These are phyloP conservation scores for Lavandula angustifolia DNA, from an alignment of 257 asterid genomes.

Conservation along the genomic window DNA sequence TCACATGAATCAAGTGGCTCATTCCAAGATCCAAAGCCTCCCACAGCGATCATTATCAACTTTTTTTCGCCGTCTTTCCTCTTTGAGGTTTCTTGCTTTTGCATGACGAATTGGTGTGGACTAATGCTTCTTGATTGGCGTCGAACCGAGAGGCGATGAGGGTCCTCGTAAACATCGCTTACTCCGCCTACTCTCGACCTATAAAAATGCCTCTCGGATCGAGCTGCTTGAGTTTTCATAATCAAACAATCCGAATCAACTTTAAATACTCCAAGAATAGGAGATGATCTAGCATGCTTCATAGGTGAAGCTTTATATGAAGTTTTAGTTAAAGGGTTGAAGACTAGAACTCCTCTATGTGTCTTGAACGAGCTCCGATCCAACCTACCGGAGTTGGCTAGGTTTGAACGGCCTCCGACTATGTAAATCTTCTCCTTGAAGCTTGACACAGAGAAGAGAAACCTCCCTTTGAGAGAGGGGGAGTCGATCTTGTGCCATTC, in stretches of 20 bases:
- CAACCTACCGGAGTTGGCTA: slow-evolving; percentile 76
- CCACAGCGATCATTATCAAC: slow-evolving; percentile 73
- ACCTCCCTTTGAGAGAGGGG: slow-evolving; percentile 68
- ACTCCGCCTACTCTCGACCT: slow-evolving; percentile 76
- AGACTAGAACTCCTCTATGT: slow-evolving; percentile 71
- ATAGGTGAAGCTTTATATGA: slow-evolving; percentile 75
- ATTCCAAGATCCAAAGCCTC: slow-evolving; percentile 95
- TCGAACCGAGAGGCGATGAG: slow-evolving; percentile 87
- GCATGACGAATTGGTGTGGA: slow-evolving; percentile 38
- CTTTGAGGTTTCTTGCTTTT: slow-evolving; percentile 40
- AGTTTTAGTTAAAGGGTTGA: slow-evolving; percentile 68
- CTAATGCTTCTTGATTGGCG: slow-evolving; percentile 59
- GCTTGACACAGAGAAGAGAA: slow-evolving; percentile 74
- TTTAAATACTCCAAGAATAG: slow-evolving; percentile 70
- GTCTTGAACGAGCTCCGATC: slow-evolving; percentile 85
- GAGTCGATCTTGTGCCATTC: slow-evolving; percentile 85
- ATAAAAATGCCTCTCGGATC: slow-evolving; percentile 53
- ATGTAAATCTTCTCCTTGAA: slow-evolving; percentile 64
- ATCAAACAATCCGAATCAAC: slow-evolving; percentile 54
- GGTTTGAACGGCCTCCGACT: slow-evolving; percentile 92
- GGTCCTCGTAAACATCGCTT: slow-evolving; percentile 93
- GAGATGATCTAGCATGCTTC: slow-evolving; percentile 90
- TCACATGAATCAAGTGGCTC: slow-evolving; percentile 84
- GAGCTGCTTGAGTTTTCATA: slow-evolving; percentile 53
- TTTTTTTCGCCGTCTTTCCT: slow-evolving; percentile 39